Base-by-base conservation (phyloP, 1,139 yeast genomes). In the Saccharomyces hybrid region DNA sequence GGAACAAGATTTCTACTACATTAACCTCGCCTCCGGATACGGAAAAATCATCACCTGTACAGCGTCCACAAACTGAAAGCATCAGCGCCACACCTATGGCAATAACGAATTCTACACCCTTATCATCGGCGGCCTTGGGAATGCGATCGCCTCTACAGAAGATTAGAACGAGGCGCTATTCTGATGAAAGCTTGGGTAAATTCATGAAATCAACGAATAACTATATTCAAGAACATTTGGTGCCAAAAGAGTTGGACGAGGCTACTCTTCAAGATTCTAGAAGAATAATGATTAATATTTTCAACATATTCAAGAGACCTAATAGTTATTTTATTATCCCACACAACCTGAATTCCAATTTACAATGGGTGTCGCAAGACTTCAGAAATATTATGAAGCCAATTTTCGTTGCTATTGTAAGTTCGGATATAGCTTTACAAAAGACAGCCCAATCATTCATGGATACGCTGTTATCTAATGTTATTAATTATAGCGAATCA, bases 231-330 rank as follows among this genome's bases (percentile, higher is more conserved):
- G 44, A 38, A 38, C 44, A 38, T 20, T 20, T 38, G 44, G 13
- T 50, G 31, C 48, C 46, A 26, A 52, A 52, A 8, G 49, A 50
- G 26, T 44, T 49, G 16, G 50, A 56, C 8, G 55, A 54, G 6
- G 54, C 57, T 9, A 57, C 57, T 20, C 54, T 42, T 23, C 52
- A 47, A 30, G 52, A 57, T 48, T 67, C 68, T 7, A 63, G 64
- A 53, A 61, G 59, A 14, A 61, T 64, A 9, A 58, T 66, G 58
- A 60, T 63, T 25, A 65, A 64, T 42, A 65, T 67, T 7, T 63
- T 66, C 47, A 61, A 63, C 23, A 65, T 65, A 8, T 67, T 65
- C 55, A 62, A 63, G 48, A 60, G 63, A 30, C 56, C 63, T 54
- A 56, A 63, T 5, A 59, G 61, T 30, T 62, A 59, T 38, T 66